Evolutionary conservation across 106 monocot genomes (phyloP), one percentile per base, ranked within the genome.

Genomic region (Narthecium ossifragum): DNA sequence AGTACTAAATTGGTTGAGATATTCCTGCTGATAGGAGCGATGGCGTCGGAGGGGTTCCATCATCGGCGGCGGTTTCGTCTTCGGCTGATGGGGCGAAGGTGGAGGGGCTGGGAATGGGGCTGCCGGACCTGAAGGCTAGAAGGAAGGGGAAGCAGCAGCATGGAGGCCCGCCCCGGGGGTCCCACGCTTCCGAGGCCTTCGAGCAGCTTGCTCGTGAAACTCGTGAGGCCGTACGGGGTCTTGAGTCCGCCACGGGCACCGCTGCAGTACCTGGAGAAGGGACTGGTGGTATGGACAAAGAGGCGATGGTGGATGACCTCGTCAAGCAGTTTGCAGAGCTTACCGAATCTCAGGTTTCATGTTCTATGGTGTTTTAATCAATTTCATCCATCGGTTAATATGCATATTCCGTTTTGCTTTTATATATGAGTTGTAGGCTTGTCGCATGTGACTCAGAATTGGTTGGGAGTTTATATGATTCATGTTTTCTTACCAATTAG

Each of bases 281-380:
- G 17, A 27, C 26, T 14, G 66, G 37, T 32, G 59, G 18, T 41
- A 31, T 73, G 29, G 67, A 73, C 14, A 46, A 63, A 8, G 79
- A 79, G n/a, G 55, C 39, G 17, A 79, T 79, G 79, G 73, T 79
- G 8, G 73, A 79, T 39, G 79, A 79, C 24, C 74, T 79, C 25
- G 79, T 79, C 53, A 79, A 79, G 69, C 79, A 79, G 69, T 79
- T 79, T 24, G 73, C 64, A 64, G 64, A 73, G 47, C 64, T 79
- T 36, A 58, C 69, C 3, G 79, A 69, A 9, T 60, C 73, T 31
- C 79, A 79, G 79, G 73, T 74, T 10, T 11, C 18, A 27, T 58
- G 22, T 45, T 13, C 23, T 53, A 15, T 63, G 8, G 5, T 17
- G n/a, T 38, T 38, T 39, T 14, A 13, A 22, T 13, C 20, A 38